Conservation (phyloP, 495 filamentous ascomycete genomes). For the Talaromyces proteolyticus region DNA sequence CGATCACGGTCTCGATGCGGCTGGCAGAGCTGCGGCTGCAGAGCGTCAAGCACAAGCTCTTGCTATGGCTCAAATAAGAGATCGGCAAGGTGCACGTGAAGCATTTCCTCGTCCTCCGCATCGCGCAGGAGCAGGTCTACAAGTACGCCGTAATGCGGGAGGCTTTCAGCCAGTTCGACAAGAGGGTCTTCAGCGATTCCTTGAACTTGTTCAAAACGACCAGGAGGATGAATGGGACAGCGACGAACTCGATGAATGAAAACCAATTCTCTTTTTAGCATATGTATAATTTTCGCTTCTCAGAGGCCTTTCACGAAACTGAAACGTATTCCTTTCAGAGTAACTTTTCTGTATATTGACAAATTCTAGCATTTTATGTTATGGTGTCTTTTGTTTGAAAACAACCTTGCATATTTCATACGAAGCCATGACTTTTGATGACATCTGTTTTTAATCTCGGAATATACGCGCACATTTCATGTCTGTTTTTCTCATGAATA, state of each 20-base stretch:
- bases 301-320: neutral
- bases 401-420: neutral
- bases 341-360: neutral
- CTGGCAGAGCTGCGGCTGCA: slow-evolving; percentile 33
- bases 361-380: too few species aligned
- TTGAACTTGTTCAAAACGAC: slow-evolving; percentile 49
- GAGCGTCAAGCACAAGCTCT: slow-evolving; percentile 38
- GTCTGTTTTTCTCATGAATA: neutral
- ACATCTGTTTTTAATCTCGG: too few species aligned
- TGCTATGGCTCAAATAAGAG: slow-evolving; percentile 37
- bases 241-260: slow-evolving; percentile 47
- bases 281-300: neutral
- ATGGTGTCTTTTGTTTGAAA: neutral
- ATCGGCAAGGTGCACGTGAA: slow-evolving; percentile 18
- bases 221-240: slow-evolving; percentile 62
- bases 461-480: too few species aligned
- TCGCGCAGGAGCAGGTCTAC: slow-evolving; percentile 5
- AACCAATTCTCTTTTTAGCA: neutral
- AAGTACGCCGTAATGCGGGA: slow-evolving; percentile 7
- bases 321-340: neutral
- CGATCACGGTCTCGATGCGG: slow-evolving; percentile 24
- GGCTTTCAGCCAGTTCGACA: slow-evolving; percentile 4
- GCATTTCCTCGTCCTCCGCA: slow-evolving; percentile 3
- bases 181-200: slow-evolving; percentile 44
- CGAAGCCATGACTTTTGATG: neutral